Percentiles rank a stretch among this genome's conserved stretches.
Conservation (phyloP, 2,329 filamentous ascomycete genomes). For the Ceratocystis alfenasii region DNA sequence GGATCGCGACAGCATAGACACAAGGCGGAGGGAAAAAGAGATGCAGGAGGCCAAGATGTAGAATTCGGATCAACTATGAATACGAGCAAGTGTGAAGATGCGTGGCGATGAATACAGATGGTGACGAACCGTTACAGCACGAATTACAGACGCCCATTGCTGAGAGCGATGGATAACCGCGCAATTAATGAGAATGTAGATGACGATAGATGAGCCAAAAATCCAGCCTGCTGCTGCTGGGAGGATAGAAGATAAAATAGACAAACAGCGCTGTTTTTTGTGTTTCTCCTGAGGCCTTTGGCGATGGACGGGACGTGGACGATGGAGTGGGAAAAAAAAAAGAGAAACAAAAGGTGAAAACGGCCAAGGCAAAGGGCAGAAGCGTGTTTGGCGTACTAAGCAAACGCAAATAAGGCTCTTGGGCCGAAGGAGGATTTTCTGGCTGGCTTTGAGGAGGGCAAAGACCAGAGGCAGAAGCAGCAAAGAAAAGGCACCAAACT, state of each 20-base stretch:
- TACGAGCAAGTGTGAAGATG: background rate
- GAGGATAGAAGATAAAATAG: conserved; percentile 5
- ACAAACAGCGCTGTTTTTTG: background rate
- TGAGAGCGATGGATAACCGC: conserved; percentile 11
- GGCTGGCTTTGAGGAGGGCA: background rate
- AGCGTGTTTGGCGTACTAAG: conserved; percentile 18
- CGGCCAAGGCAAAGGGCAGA: background rate
- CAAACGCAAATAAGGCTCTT: conserved; percentile 2
- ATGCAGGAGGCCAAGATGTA: background rate
- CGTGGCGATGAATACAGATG: background rate
- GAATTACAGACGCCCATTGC: conserved; percentile 52
- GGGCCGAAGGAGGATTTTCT: background rate
- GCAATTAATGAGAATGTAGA: conserved; percentile 16
- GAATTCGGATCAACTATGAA: background rate
- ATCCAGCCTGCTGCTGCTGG: background rate
- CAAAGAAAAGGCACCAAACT: background rate
- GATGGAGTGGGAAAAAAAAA: background rate
- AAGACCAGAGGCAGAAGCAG: background rate
- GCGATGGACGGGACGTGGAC: background rate
- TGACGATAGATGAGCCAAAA: conserved; percentile 1
- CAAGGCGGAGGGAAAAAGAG: background rate
- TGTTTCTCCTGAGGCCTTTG: background rate
- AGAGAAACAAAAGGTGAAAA: background rate
- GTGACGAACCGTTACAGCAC: conserved; percentile 42
- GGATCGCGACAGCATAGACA: background rate